Percentiles rank a stretch among this genome's conserved stretches.
Conservation (phyloP, 1,284 basidiomycete genomes). For the Phellopilus nigrolimitatus region DNA sequence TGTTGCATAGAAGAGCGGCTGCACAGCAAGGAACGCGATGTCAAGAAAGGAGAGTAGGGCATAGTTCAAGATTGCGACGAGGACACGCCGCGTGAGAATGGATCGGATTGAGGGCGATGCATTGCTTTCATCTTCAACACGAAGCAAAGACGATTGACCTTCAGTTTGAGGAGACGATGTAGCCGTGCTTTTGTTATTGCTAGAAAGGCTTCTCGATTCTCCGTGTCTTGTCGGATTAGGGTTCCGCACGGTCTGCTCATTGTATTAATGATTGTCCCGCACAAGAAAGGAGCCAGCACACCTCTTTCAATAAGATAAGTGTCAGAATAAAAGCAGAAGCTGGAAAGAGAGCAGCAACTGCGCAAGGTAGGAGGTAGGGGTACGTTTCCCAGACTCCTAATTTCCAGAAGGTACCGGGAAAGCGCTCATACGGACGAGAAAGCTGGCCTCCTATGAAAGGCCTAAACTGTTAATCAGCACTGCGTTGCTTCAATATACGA, state of each 20-base stretch:
- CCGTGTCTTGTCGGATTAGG: constrained; percentile 5
- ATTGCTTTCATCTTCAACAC: constrained; percentile 21
- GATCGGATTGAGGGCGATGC: constrained; percentile 40
- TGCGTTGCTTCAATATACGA: constrained; percentile 16
- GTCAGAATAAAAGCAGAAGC: constrained; percentile 34
- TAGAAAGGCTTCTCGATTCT: constrained; percentile 3
- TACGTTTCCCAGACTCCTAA: constrained; percentile 44
- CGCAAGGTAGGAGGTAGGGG: constrained; percentile 55
- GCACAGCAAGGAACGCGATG: constrained; percentile 48
- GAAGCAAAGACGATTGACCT: constrained; percentile 17
- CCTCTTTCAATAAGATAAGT: constrained; percentile 45
- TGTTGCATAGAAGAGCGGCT: constrained; percentile 61
- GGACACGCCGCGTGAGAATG: constrained; percentile 43
- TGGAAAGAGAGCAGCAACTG: constrained; percentile 36
- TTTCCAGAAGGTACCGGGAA: constrained; percentile 38
- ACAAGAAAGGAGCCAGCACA: constrained; percentile 27
- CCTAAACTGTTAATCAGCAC: constrained; percentile 17
- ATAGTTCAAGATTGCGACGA: constrained; percentile 58
- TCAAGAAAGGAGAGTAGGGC: constrained; percentile 52
- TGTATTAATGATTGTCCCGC: background rate
- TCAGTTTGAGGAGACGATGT: constrained; percentile 21
- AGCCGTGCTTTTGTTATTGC: constrained; percentile 17
- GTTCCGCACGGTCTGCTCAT: background rate
- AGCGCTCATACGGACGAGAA: constrained; percentile 43
- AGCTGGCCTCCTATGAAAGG: constrained; percentile 42